These are phyloP conservation scores for Solanum hybrid DNA, from an alignment of 305 asterid species.

Conservation along the genomic window DNA sequence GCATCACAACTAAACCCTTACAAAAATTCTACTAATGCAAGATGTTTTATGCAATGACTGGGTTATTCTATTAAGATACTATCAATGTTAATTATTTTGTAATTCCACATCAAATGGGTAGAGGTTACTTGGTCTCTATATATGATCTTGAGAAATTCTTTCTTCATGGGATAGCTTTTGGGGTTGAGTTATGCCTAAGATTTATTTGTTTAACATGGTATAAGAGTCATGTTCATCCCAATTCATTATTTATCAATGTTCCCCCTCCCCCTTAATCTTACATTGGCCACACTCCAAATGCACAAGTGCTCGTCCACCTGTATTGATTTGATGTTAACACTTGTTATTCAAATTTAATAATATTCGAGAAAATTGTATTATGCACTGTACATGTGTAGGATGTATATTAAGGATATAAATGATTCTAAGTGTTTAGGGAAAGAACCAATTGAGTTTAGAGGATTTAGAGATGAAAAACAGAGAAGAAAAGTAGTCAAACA, in stretches of 20 bases:
- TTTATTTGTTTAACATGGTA: not conserved
- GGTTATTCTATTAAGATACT: not conserved
- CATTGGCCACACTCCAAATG: not conserved
- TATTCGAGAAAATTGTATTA: not conserved
- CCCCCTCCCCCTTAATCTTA: not conserved
- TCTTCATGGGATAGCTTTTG: not conserved
- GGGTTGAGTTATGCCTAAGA: not conserved
- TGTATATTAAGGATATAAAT: too few relatives aligned
- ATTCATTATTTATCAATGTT: not conserved
- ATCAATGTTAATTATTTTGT: not conserved
- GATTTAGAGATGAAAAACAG: too few relatives aligned
- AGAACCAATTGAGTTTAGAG: too few relatives aligned
- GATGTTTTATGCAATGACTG: not conserved
- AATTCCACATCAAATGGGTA: not conserved
- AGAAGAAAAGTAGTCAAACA: too few relatives aligned
- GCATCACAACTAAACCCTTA: not conserved
- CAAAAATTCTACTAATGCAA: not conserved
- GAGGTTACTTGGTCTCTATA: not conserved
- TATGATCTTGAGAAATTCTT: not conserved
- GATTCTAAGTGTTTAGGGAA: too few relatives aligned
- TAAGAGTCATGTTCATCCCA: not conserved
- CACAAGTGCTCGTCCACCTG: not conserved
- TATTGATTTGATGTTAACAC: not conserved
- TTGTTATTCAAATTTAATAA: not conserved
- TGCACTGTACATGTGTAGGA: not conserved